Base-by-base conservation (phyloP, 176 grass and related monocot genomes). In the Avena eriantha region DNA sequence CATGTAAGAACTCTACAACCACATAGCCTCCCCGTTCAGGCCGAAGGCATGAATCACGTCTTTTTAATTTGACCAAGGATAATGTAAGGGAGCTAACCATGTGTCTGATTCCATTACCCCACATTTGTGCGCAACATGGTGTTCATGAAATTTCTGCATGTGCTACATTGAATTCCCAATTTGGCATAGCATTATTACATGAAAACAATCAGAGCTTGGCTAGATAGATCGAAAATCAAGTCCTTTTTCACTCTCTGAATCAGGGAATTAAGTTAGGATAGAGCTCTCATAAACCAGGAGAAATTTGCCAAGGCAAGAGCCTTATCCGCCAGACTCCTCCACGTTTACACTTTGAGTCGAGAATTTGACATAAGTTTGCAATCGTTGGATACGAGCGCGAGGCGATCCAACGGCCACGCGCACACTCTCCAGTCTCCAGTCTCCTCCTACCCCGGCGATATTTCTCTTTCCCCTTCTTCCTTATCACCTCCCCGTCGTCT, bases 401-500 rank as follows among this genome's bases (percentile, higher is more conserved):
- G 13, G 17, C 45, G 74, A 90, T 87, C 89, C 66, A 57, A 90
- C 80, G 84, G 80, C 73, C 71, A 59, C 73, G 3, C 31, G 58
- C 59, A 41, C 51, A 1, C 63, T 64, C 72, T 39, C 36, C 36
- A 6, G 36, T 39, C 36, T 39, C 36, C 36, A 39, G 36, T 39
- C 36, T 86, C 79, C 56, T 56, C 66, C 83, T 57, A 49, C 84
- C 80, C 64, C 64, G 64, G 83, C 63, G 89, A 90, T 87, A 87
- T 84, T 90, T 76, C 7, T 41, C 65, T 84, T 90, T 76, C 7
- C 56, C 65, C 19, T 0, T 58, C 45, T 4, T 33, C 89, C 89
- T 91, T 87, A 87, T 84, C 81, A 69, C 16, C 73, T 84, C 26
- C 29, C 29, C 23, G 78, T 77, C 63, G 69, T 56, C 18, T 34